Base-by-base conservation (phyloP, 345 rosid genomes). In the Gossypium arboreum region DNA sequence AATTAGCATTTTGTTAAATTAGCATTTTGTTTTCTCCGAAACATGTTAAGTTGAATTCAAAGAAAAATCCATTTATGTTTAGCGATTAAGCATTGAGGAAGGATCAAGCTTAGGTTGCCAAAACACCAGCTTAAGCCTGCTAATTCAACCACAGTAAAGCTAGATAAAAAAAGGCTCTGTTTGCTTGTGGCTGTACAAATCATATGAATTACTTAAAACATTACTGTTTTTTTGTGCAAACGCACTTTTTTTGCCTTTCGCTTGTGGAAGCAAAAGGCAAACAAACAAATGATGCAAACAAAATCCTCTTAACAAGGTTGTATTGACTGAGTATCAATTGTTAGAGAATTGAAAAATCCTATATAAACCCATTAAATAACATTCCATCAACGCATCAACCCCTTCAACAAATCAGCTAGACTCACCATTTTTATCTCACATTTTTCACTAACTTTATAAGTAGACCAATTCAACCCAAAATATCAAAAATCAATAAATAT, bases 351-450 rank as follows among this genome's bases (percentile, higher is more conserved):
- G 69, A 41, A 25, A 64, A 64, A 63, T 9, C 71, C n/a, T 18
- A 39, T 60, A 60, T 7, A 60, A 13, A 34, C n/a, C 12, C 45
- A 61, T 29, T 63, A 41, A 66, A 43, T 66, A 18, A 43, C 20
- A 65, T 62, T 2, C 17, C 51, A 65, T 65, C 52, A 59, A 64
- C 39, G 17, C 63, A 59, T 59, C 39, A 59, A 43, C 70, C 50
- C 68, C 50, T 12, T 64, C 50, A 43, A 15, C 24, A 17, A 68
- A 50, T 55, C 44, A 25, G 10, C 13, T 15, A 68, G 10, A 50
- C 44, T 50, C 24, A 9, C 8, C 11, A 64, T 9, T 22, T 68
- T 22, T 47, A 57, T 20, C 71, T 22, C 72, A 68, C 7, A 48
- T 68, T 48, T 22, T 69, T 27, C 47, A 51, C 60, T 16, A 29